phyloP scores from a whole-genome alignment of 495 filamentous ascomycete genomes.

The Aspergillus leporis region DNA sequence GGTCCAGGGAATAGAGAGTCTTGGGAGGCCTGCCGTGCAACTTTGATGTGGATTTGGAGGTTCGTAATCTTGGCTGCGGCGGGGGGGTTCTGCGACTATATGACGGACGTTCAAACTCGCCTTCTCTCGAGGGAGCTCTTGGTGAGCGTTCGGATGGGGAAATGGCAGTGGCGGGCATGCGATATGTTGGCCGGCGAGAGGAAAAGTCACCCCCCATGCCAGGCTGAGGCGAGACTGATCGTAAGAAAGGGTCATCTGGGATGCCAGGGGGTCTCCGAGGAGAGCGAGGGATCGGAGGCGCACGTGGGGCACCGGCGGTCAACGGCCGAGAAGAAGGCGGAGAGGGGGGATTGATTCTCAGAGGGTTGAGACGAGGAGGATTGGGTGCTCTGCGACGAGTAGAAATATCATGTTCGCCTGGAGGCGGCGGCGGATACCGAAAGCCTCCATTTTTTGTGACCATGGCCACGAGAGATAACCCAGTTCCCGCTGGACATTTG shows the following conservation, averaged over 20 bases:
- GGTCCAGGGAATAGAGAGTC: constrained; percentile 31
- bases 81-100: constrained; percentile 31
- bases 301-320: constrained; percentile 23
- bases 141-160: constrained; percentile 22
- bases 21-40: constrained; percentile 32
- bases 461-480: constrained; percentile 48
- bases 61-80: constrained; percentile 32
- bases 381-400: constrained; percentile 36
- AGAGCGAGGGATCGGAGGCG: constrained; percentile 30
- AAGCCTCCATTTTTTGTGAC: constrained; percentile 48
- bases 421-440: constrained; percentile 39
- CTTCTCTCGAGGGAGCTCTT: constrained; percentile 24
- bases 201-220: constrained; percentile 27
- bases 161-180: constrained; percentile 23
- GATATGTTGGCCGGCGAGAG: constrained; percentile 21
- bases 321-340: constrained; percentile 25
- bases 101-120: constrained; percentile 27
- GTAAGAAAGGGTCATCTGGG: constrained; percentile 30
- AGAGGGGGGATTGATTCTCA: constrained; percentile 35
- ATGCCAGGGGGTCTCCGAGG: constrained; percentile 25
- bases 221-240: constrained; percentile 30
- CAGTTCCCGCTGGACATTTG: constrained; percentile 51
- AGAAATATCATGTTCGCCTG: constrained; percentile 35
- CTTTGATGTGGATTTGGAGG: constrained; percentile 45
- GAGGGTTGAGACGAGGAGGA: constrained; percentile 36